Evolutionary conservation across 108 stramenopile genomes (phyloP), one percentile per base, ranked within the genome.

Genomic region (Bacterosira constricta): DNA sequence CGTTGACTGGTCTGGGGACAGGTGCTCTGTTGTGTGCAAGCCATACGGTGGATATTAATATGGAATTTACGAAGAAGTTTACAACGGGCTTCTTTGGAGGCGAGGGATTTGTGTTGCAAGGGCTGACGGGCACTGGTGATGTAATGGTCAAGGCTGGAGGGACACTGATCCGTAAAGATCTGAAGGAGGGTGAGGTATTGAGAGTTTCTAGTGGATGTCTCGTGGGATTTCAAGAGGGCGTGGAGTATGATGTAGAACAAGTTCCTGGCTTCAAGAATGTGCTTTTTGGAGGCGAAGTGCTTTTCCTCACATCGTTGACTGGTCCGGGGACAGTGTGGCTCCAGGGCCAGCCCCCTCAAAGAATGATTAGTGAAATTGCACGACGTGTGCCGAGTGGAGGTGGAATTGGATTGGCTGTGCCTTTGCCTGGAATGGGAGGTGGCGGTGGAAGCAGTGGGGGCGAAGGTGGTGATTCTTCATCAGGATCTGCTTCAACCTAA

Each of bases 281-380:
- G 27, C 68, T 96, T 79, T 96, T 96, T 82, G 95, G 95, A 34
- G 93, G 93, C 4, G 93, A 94, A 66, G 95, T 93, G 7, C 49
- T 96, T 17, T 96, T 96, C 74, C 61, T 96, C 11, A 91, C 95
- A 15, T 86, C 90, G 21, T 77, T 96, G 37, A 85, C 64, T 18
- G 95, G 95, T 31, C 94, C 94, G 1, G 88, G 88, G 3, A 63
- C 53, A 6, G 87, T 92, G 7, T 93, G 91, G 87, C 77, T 96
- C 5, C 95, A 96, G 64, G 90, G 92, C 15, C 78, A 92, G 81
- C 95, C 95, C n/a, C 85, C 92, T n/a, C 92, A 96, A 75, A 84
- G 95, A 2, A 93, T 93, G 90, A 90, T 93, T 73, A 85, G 84
- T 32, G 89, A 88, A 70, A 96, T 96, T 58, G 92, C 91, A 31